A percentile compares a stretch with the other conserved stretches of the same genome.
phyloP scores from a whole-genome alignment of 352 stramenopile genomes.

The Pythium coloratum region DNA sequence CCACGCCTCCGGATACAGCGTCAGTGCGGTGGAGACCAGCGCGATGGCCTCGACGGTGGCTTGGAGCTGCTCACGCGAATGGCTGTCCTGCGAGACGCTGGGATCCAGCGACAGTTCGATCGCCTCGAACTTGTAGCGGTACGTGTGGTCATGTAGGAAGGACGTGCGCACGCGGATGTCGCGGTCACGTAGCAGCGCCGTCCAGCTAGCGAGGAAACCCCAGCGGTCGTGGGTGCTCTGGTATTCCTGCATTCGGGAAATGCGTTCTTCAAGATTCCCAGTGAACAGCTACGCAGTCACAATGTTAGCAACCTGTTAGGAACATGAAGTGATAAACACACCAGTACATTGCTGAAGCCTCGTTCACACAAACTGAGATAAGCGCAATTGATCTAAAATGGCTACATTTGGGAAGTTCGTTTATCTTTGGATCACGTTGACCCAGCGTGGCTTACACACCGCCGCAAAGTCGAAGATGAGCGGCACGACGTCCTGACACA shows the following conservation, averaged over 20 bases:
- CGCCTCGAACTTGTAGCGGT: conserved; percentile 16
- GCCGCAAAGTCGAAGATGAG: conserved; percentile 19
- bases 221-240: conserved; percentile 6
- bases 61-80: conserved; percentile 8
- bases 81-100: conserved; percentile 10
- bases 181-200: conserved; percentile 12
- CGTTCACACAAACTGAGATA: background rate
- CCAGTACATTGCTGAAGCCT: background rate
- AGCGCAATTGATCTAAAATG: background rate
- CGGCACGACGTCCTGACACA: conserved; percentile 12
- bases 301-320: conserved; percentile 2
- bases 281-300: background rate
- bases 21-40: conserved; percentile 8
- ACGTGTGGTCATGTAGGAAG: conserved; percentile 8
- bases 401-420: background rate
- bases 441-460: conserved; percentile 12
- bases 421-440: conserved; percentile 7
- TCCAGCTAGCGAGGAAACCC: conserved; percentile 17
- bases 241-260: background rate
- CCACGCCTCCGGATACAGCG: conserved; percentile 12
- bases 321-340: background rate
- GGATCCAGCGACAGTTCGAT: conserved; percentile 19
- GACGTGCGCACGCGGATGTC: conserved; percentile 16
- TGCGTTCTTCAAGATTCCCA: background rate
- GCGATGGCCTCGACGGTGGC: conserved; percentile 13